Evolutionary conservation across 371 early-diverging fungal genomes (phyloP).

Genomic region (Mortierella sp.): DNA sequence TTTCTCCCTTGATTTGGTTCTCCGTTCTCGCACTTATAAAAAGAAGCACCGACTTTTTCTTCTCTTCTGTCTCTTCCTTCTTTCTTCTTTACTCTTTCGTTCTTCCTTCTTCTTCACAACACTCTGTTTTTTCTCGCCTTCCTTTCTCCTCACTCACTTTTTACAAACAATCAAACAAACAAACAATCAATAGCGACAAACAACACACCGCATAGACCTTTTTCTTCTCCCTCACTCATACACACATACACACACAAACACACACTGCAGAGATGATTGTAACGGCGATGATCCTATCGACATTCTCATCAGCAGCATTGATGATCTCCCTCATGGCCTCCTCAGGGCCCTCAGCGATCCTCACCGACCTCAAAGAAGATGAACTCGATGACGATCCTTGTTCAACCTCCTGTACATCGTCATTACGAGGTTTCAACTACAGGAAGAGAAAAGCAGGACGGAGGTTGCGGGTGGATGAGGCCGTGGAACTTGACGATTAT

Average conservation of each 20-base stretch:
- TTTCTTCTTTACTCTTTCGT: background rate
- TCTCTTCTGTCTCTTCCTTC: background rate
- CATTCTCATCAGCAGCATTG: slow-evolving; percentile 32
- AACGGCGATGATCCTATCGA: slow-evolving; percentile 33
- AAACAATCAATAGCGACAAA: background rate
- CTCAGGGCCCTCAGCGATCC: slow-evolving; percentile 11
- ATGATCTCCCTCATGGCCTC: slow-evolving; percentile 25
- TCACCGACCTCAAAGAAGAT: slow-evolving; percentile 18
- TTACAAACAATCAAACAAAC: too few species aligned
- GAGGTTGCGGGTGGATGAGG: slow-evolving; percentile 22
- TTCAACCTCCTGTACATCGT: slow-evolving; percentile 4
- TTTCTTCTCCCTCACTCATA: background rate
- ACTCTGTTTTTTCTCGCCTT: background rate
- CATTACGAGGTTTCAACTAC: slow-evolving; percentile 5
- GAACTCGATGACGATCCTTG: background rate
- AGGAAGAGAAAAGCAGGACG: slow-evolving; percentile 2
- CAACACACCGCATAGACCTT: background rate
- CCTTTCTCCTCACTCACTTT: background rate
- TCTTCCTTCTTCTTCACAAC: background rate
- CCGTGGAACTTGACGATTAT: slow-evolving; percentile 29
- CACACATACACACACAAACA: background rate
- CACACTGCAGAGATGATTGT: slow-evolving; percentile 20
- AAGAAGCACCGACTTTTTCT: background rate
- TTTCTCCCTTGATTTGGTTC: background rate
- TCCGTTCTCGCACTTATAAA: background rate